phyloP scores from a whole-genome alignment of 805 yeast species.

The Monosporozyma aerobia region DNA sequence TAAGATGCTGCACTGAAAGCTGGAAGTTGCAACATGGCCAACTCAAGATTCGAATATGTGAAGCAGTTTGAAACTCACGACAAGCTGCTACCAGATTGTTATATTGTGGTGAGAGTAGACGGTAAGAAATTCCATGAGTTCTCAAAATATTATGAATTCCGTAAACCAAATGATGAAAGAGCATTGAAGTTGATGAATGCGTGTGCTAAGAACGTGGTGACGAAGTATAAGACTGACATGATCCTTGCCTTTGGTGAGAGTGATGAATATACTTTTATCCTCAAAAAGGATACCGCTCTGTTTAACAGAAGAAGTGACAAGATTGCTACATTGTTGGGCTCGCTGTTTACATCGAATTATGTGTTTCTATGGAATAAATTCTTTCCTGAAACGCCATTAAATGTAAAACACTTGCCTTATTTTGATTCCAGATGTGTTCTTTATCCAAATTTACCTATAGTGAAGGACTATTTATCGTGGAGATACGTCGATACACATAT shows the following conservation, averaged over 20 bases:
- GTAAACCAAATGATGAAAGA: slow-evolving; percentile 75
- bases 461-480: slow-evolving; percentile 87
- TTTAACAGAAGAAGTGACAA: slow-evolving; percentile 80
- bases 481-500: slow-evolving; percentile 95
- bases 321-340: slow-evolving; percentile 70
- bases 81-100: slow-evolving; percentile 65
- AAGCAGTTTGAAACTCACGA: slow-evolving; percentile 69
- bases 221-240: slow-evolving; percentile 57
- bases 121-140: slow-evolving; percentile 92
- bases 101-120: slow-evolving; percentile 78
- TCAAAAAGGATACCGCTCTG: slow-evolving; percentile 51
- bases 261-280: slow-evolving; percentile 83
- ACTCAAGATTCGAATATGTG: slow-evolving; percentile 82
- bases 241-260: slow-evolving; percentile 87
- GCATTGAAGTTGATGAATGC: slow-evolving; percentile 77
- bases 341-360: slow-evolving; percentile 73
- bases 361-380: slow-evolving; percentile 53
- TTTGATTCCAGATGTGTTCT: slow-evolving; percentile 87
- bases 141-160: slow-evolving; percentile 61
- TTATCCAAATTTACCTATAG: slow-evolving; percentile 54
- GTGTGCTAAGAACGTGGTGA: slow-evolving; percentile 60
- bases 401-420: slow-evolving; percentile 55
- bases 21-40: slow-evolving; percentile 49
- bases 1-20: not conserved
- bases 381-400: slow-evolving; percentile 44